Base-by-base conservation (phyloP, 139 green algal genomes). In the Chlamydomonas incerta region DNA sequence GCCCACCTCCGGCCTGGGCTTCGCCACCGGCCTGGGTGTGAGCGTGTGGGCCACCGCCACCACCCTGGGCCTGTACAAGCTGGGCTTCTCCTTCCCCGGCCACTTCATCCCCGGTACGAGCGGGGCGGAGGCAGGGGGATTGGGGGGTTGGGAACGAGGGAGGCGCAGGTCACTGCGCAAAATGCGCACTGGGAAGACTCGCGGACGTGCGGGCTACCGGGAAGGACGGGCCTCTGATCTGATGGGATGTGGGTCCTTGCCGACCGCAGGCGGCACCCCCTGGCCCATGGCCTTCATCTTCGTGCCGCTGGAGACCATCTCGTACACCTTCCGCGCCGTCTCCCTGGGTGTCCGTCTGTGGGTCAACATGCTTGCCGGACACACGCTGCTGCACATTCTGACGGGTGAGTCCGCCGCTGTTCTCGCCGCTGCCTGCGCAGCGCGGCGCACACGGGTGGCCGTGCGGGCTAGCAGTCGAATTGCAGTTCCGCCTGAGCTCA, bases 241-340 rank as follows among this genome's bases (percentile, higher is more conserved):
- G n/a, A n/a, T n/a, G n/a, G n/a, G n/a, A n/a, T 50, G 41, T 50
- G 41, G 5, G 41, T 50, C 41, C 41, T 50, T 50, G 41, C 41
- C 31, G 15, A 52, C 57, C 46, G 17, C 81, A 91, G 88, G 88
- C 52, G 89, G 89, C 86, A 92, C 86, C 71, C 86, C 86, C 17
- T 92, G 89, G 89, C 89, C 86, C 71, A 92, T 92, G 89, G 89
- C 89, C 72, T 90, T 90, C 82, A 90, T 92, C 72, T 92, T 92
- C 77, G 89, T 92, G 76, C 89, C 86, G 1, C 82, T 92, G 71
- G 89, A 92, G 77, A 92, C 86, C 63, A 92, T 92, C 82, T 90
- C 89, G 4, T 92, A 92, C 89, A 81, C 62, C 57, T 92, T 92
- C 76, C 63, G 89, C 20, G 89, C 89, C 50, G 86, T 92, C 24